Evolutionary conservation across 176 grass and related monocot genomes (phyloP), one percentile per base, ranked within the genome.

Genomic region (Carex littledalei): DNA sequence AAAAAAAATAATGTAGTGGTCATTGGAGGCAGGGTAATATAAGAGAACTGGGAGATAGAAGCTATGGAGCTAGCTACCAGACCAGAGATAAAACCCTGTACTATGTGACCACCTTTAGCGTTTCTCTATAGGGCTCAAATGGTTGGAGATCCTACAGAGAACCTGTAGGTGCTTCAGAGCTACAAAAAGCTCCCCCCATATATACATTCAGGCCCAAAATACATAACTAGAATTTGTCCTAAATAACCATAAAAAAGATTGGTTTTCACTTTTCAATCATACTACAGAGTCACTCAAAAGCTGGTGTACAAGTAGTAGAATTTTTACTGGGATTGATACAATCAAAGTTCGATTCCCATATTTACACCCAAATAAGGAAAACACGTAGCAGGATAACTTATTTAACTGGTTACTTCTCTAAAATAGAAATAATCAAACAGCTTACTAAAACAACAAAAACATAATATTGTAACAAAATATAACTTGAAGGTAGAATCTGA

Each of bases 91-190:
- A 84, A 91, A 85, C 85, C 89, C 81, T 26, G 93, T 95, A 95
- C 93, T 95, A 92, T 95, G 91, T 92, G 75, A 91, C 90, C 88
- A 78, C 65, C n/a, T 18, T 37, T 67, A 24, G 31, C 37, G 85
- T 57, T 83, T 92, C 57, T 52, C 34, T 94, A 63, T 95, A 65
- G 91, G 79, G 91, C 79, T 79, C 84, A 84, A 92, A 91, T 13
- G 45, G 69, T 81, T 82, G 79, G 88, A 91, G 87, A 95, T 89
- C 91, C 93, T 84, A 18, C 93, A 95, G 93, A 92, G 90, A 95
- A 95, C 93, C 93, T 95, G 91, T 91, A 13, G 91, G 87, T 89
- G 89, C 84, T 84, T 90, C 87, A 60, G 92, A 93, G 93, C 90
- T 88, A 89, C 14, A 50, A 67, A 91, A 24, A 92, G 83, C 93